Percentiles rank a stretch among this genome's conserved stretches.
Conservation (phyloP, 1,284 basidiomycete species). For the Moniliophthora roreri region DNA sequence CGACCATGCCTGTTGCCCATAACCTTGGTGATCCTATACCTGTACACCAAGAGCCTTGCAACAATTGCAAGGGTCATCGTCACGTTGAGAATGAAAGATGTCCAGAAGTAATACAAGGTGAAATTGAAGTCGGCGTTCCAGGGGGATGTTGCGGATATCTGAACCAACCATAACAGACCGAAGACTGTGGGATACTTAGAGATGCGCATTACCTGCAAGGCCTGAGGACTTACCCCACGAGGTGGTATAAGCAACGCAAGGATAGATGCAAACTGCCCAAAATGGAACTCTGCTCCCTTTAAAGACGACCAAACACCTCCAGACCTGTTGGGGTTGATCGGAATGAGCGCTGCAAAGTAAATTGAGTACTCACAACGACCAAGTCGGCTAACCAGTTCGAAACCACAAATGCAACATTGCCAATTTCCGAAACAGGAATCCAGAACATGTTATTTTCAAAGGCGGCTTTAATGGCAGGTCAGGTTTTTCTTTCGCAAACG, state of each 20-base stretch:
- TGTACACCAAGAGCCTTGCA: conserved; percentile 1
- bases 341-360: background rate
- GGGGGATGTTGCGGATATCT: conserved; percentile 6
- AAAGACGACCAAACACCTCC: conserved; percentile 7
- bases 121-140: background rate
- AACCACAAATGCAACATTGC: conserved; percentile 13
- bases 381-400: conserved; percentile 12
- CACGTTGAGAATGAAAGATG: conserved; percentile 7
- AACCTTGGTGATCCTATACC: conserved; percentile 4
- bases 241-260: background rate
- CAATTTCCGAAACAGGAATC: conserved; percentile 8
- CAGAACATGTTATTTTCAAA: conserved; percentile 7
- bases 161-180: conserved; percentile 9
- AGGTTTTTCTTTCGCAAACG: background rate
- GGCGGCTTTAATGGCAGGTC: background rate
- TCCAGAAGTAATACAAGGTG: conserved; percentile 7
- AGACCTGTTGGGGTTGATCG: background rate
- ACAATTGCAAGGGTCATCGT: conserved; percentile 7
- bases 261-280: conserved; percentile 1
- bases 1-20: conserved; percentile 5
- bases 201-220: background rate
- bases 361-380: conserved; percentile 6
- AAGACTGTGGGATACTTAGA: background rate
- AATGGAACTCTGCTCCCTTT: conserved; percentile 5
- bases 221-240: background rate